Evolutionary conservation across 2,329 filamentous ascomycete genomes (phyloP), one percentile per base, ranked within the genome.

Genomic region (Boeremia exigua): DNA sequence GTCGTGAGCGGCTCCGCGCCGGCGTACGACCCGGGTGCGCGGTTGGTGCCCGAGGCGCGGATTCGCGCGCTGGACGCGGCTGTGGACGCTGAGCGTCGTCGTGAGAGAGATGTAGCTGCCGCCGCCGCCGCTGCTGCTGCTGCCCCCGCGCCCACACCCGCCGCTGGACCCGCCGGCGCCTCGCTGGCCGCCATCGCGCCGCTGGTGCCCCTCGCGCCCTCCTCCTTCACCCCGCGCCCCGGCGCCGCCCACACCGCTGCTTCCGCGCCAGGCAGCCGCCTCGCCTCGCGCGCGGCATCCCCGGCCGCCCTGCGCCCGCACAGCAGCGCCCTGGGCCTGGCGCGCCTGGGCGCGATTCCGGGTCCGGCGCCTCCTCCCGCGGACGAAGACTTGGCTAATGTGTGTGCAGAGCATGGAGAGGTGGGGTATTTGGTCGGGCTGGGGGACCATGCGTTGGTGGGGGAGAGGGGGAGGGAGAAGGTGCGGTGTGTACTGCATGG

Each of bases 191-290:
- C 19, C 3, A 11, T 23, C 34, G 15, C 11, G 8, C 37, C 12
- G 30, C 30, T 10, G 30, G 30, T 10, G 10, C 30, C 10, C 2
- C 10, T 32, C 3, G 19, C 5, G 19, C 19, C 19, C 34, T 10
- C 3, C 15, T 1, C 5, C 11, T 25, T 9, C 27, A 12, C 15
- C 15, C 17, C 10, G 8, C 47, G n/a, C n/a, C 14, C 7, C 36
- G 60, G 62, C 17, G 61, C 60, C 6, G 46, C 56, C 2, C 68
- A 54, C 45, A 63, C 70, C n/a, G 61, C 69, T 2, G 58, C 56
- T 34, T 71, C 67, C 0, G 69, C 69, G 0, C 70, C 70, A 4
- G 67, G 58, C 8, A 67, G 65, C 10, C 58, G 63, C 6, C 45
- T 60, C 6, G 59, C 32, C 1, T 67, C 61, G 0, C 49, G 57